These are phyloP conservation scores for Stagonosporopsis vannaccii DNA, from an alignment of 2,329 filamentous ascomycete genomes.

Conservation along the genomic window DNA sequence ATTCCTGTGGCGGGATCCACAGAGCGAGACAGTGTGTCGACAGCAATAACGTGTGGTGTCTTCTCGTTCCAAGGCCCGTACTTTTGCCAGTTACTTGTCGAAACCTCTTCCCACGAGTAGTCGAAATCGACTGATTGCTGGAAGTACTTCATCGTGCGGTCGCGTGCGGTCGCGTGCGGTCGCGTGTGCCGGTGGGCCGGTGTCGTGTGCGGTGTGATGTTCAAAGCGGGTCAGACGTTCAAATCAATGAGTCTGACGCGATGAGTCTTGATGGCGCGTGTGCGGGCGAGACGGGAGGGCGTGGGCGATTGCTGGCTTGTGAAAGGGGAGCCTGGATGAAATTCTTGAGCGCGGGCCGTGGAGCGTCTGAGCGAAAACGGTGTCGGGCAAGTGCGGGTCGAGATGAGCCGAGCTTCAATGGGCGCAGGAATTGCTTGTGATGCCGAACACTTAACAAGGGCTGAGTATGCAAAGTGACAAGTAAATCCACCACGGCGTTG, in stretches of 20 bases:
- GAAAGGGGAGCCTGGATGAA: conserved; percentile 21
- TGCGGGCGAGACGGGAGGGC: conserved; percentile 3
- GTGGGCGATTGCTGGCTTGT: conserved; percentile 15
- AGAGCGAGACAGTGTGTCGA: conserved; percentile 84
- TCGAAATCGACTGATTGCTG: conserved; percentile 88
- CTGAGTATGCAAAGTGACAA: background rate
- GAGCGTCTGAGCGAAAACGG: conserved; percentile 17
- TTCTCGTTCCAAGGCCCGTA: conserved; percentile 99
- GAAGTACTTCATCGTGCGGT: conserved; percentile 84
- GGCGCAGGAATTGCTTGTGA: conserved; percentile 5
- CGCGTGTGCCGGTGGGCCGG: conserved; percentile 26
- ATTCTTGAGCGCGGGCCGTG: conserved; percentile 23
- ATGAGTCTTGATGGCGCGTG: conserved; percentile 22
- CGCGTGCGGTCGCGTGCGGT: conserved; percentile 12
- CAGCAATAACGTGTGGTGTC: conserved; percentile 93
- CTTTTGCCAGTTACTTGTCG: conserved; percentile 96
- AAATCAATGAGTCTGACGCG: conserved; percentile 15
- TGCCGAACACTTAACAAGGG: no score
- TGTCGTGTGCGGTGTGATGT: conserved; percentile 9
- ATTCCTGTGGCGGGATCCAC: conserved; percentile 72
- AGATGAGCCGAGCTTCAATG: conserved; percentile 16
- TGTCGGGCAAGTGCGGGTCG: conserved; percentile 17
- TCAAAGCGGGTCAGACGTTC: conserved; percentile 10
- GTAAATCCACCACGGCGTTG: background rate
- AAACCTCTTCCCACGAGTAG: conserved; percentile 99